Evolutionary conservation across 2,329 filamentous ascomycete genomes (phyloP).

Genomic region (Hypoxylon sp.): DNA sequence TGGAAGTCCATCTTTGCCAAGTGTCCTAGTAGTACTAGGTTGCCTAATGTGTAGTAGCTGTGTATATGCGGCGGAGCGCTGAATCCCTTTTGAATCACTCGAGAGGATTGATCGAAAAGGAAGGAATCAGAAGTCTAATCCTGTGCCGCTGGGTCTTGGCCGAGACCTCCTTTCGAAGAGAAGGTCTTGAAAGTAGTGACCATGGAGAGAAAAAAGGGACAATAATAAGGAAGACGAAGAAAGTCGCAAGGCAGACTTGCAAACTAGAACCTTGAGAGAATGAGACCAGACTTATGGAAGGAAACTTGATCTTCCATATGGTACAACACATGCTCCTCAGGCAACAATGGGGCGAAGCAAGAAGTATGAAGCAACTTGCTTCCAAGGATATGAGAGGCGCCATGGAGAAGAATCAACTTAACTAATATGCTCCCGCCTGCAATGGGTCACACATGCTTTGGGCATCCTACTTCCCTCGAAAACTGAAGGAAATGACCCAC

Average conservation of each 20-base stretch:
- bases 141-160: conserved; percentile 22
- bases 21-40: conserved; percentile 1
- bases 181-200: conserved; percentile 23
- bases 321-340: conserved; percentile 35
- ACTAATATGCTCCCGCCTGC: conserved; percentile 39
- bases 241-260: conserved; percentile 27
- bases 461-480: conserved; percentile 37
- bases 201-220: conserved; percentile 24
- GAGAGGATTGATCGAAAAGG: conserved; percentile 1
- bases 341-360: conserved; percentile 44
- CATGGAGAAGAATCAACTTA: conserved; percentile 41
- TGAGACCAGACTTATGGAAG: conserved; percentile 35
- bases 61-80: conserved; percentile 3
- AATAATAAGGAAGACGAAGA: conserved; percentile 32
- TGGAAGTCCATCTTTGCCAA: conserved; percentile 43
- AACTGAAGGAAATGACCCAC: conserved; percentile 33
- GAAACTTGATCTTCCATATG: conserved; percentile 33
- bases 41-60: conserved; percentile 6
- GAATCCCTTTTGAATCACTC: conserved; percentile 17
- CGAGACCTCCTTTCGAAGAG: conserved; percentile 28
- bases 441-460: conserved; percentile 31
- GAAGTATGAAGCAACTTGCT: conserved; percentile 42
- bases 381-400: conserved; percentile 33
- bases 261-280: conserved; percentile 26
- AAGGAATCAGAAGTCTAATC: conserved; percentile 20